phyloP scores from a whole-genome alignment of 331 rosid species.

The Acacia pycnantha region DNA sequence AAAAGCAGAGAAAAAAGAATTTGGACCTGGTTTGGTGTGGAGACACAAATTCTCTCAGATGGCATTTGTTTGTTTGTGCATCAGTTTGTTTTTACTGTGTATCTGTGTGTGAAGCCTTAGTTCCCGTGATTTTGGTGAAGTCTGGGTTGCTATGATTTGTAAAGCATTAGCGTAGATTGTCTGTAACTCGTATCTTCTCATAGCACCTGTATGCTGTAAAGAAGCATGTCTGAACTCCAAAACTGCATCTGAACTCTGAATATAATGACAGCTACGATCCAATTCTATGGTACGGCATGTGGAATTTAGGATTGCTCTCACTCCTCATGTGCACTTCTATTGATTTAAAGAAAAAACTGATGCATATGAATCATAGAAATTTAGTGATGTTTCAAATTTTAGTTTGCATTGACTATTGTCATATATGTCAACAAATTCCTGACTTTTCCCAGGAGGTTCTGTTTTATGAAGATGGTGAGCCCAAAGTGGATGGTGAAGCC shows the following conservation, averaged over 20 bases:
- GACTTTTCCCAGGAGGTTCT: conserved; percentile 71
- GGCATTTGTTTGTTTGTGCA: neutral
- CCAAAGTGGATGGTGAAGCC: conserved; percentile 88
- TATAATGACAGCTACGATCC: neutral
- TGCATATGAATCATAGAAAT: neutral
- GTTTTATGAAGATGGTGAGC: conserved; percentile 98
- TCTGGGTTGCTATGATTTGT: neutral
- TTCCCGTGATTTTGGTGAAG: neutral
- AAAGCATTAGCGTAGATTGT: neutral
- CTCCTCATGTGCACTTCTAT: neutral
- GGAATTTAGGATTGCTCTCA: neutral
- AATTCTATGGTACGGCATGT: neutral
- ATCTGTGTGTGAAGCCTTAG: neutral
- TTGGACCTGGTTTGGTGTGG: neutral
- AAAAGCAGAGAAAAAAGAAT: neutral
- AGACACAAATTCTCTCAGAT: neutral
- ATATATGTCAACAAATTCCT: neutral
- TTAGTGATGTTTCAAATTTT: neutral
- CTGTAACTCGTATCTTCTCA: neutral
- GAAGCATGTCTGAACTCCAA: conserved; percentile 3
- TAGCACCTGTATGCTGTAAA: neutral
- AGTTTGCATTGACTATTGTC: neutral
- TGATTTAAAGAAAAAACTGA: conserved; percentile 2
- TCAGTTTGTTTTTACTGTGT: neutral
- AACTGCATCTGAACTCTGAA: neutral